Evolutionary conservation across 768 basidiomycete genomes (phyloP).

Genomic region (Lactifluus echinatus): DNA sequence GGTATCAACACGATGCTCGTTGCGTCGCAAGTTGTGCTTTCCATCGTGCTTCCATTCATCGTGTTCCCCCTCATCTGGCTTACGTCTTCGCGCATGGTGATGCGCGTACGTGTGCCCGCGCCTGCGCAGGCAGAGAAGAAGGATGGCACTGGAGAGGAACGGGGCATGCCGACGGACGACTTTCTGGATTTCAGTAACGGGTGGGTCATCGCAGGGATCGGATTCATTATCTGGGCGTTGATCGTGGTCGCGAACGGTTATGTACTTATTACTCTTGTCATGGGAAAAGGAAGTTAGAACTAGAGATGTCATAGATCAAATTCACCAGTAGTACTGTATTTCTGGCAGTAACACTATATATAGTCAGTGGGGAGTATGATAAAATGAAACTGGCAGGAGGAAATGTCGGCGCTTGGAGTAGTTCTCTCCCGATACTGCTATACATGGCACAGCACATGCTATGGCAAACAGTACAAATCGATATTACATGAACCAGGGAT

Average conservation of each 20-base stretch:
- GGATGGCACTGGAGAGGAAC: conserved; percentile 19
- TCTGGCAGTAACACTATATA: no score
- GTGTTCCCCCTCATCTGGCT: conserved; percentile 73
- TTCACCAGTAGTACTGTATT: neutral
- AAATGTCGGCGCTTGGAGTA: no score
- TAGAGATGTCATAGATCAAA: conserved; percentile 2
- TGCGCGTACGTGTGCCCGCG: conserved; percentile 40
- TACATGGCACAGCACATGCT: no score
- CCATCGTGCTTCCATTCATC: conserved; percentile 79
- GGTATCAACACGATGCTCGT: conserved; percentile 81
- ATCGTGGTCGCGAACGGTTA: conserved; percentile 69
- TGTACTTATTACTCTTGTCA: conserved; percentile 53
- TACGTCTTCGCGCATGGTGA: conserved; percentile 56
- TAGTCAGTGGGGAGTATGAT: no score
- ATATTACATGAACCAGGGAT: no score
- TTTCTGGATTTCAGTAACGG: conserved; percentile 58
- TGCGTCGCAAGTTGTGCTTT: conserved; percentile 74
- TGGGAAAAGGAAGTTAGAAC: conserved; percentile 32
- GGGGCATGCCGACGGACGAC: conserved; percentile 23
- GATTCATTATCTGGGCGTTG: conserved; percentile 52
- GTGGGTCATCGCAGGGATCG: conserved; percentile 40
- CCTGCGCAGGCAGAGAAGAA: neutral
- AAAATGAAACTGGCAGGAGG: no score
- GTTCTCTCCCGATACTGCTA: no score
- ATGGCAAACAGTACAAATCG: no score